phyloP scores from a whole-genome alignment of 371 early-diverging fungal species.

The Mucor plumbeus region DNA sequence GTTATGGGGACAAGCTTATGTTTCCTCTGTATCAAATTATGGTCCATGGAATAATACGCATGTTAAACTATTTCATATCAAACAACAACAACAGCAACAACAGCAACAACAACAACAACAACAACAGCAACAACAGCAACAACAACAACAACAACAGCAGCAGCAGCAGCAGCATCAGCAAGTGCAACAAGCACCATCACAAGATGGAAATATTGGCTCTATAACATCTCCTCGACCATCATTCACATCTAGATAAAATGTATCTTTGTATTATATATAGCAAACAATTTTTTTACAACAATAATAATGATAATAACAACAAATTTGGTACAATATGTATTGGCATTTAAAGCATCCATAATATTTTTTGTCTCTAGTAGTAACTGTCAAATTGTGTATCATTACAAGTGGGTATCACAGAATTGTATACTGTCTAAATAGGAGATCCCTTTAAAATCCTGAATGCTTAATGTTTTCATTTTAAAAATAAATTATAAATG shows the following conservation, averaged over 20 bases:
- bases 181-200: not conserved
- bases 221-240: conserved; percentile 5
- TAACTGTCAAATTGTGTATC: no score
- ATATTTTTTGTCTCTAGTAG: no score
- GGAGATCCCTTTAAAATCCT: no score
- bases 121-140: conserved; percentile 14
- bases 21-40: conserved; percentile 53
- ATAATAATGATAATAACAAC: not conserved
- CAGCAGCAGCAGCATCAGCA: conserved; percentile 27
- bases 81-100: conserved; percentile 23
- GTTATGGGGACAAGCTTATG: conserved; percentile 71
- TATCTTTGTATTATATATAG: not conserved
- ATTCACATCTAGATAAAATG: not conserved
- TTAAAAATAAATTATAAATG: no score
- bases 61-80: conserved; percentile 64
- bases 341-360: no score
- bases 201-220: not conserved
- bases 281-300: no score
- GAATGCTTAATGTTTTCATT: no score
- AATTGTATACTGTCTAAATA: no score
- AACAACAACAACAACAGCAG: conserved; percentile 28
- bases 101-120: conserved; percentile 28
- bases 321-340: no score
- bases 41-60: conserved; percentile 72
- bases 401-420: no score